Evolutionary conservation across 441 rosid genomes (phyloP), one percentile per base, ranked within the genome.

Genomic region (Arabidopsis lyrata): DNA sequence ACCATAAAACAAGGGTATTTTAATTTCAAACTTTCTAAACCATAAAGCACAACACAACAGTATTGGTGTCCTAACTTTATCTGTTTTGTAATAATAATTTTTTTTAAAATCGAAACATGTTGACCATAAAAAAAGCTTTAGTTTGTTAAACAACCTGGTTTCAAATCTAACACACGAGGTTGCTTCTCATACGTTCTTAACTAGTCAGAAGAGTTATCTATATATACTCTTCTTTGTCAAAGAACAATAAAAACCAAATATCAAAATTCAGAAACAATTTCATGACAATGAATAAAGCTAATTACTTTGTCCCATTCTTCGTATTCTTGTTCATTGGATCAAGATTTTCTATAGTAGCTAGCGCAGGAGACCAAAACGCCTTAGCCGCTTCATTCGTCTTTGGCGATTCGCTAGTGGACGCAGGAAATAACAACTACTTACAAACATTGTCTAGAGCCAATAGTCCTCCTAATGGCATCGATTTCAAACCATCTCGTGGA

Each of bases 401-500:
- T 20, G 99, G 97, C 2, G 99, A 94, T 78, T 94, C 99, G 4
- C 41, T 91, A 10, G 97, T 94, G n/a, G 99, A 94, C 38, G 93
- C 93, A 10, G 97, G 99, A 39, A 94, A 94, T 63, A 92, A 94
- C 68, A 91, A 91, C 27, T 91, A 88, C 66, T 44, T 94, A 7
- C 84, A 83, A 27, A 94, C 97, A 10, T 70, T 94, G 75, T 88
- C 97, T 5, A 91, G 74, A 82, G 99, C 99, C 6, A 85, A 94
- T 64, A 83, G 83, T 35, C 71, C 24, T 11, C 99, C 99, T 2
- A 94, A 94, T 65, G 96, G 97, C 2, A 91, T 91, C 8, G 96
- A 94, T 83, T 91, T 94, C n/a, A 82, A 72, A 58, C 84, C 88
- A 1, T 83, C 93, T 0, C 89, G 88, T 1, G 97, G 97, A 29